Conservation (phyloP, 305 asterid species). For the Salvia sclarea region DNA sequence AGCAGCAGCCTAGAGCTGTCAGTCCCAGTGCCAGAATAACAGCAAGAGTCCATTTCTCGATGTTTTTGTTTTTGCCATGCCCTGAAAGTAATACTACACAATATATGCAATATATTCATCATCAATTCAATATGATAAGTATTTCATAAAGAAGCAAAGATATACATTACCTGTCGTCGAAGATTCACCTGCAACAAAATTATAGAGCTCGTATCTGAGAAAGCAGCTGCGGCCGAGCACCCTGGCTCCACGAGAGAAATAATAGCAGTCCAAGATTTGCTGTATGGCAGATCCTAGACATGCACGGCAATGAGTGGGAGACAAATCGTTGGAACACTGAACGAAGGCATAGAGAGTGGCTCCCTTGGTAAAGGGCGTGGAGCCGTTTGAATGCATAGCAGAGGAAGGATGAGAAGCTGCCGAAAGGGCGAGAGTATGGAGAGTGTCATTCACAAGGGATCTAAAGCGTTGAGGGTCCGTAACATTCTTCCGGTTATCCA, state of each 20-base stretch:
- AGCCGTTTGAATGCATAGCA: not conserved
- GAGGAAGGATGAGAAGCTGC: slow-evolving; percentile 19
- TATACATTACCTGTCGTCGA: too few species aligned
- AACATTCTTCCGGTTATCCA: slow-evolving; percentile 8
- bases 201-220: slow-evolving; percentile 28
- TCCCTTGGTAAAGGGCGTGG: not conserved
- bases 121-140: too few species aligned
- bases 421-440: not conserved
- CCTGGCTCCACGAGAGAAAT: slow-evolving; percentile 10
- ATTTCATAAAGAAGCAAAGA: too few species aligned
- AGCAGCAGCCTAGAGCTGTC: not conserved
- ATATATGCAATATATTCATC: too few species aligned
- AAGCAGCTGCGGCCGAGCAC: slow-evolving; percentile 27
- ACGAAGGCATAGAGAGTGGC: slow-evolving; percentile 16
- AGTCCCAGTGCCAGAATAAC: not conserved
- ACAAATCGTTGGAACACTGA: slow-evolving; percentile 27
- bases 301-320: slow-evolving; percentile 7
- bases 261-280: not conserved
- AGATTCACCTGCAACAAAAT: not conserved
- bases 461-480: slow-evolving; percentile 5
- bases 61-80: not conserved
- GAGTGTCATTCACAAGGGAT: not conserved
- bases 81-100: slow-evolving; percentile 2
- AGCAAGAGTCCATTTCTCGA: slow-evolving; percentile 7
- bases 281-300: not conserved